Evolutionary conservation across 495 filamentous ascomycete species (phyloP), one percentile per base, ranked within the genome.

Genomic region (Neurospora sp.): DNA sequence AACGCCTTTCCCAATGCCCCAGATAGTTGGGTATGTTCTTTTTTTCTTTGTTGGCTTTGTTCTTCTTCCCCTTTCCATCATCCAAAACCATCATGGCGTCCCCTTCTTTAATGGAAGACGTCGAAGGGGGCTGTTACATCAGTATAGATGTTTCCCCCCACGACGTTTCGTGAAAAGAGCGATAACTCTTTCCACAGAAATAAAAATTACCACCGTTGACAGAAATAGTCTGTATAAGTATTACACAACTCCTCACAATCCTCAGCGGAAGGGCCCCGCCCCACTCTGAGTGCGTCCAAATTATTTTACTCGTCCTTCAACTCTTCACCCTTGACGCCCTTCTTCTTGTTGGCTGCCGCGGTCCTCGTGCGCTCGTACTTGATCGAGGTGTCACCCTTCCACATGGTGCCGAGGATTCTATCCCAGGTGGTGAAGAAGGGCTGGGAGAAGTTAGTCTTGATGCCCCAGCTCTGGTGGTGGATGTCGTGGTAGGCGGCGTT

Each of bases 401-500:
- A 96, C 78, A 86, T 88, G 39, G 93, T 96, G 39, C 90, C 90
- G 12, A 94, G 83, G 65, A 87, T 69, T 35, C 86, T 84, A 78
- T 96, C 93, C 93, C 93, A 96, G 81, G 94, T 91, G 68, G 91
- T 95, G 82, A 94, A 93, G 83, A 93, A 94, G 1, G 93, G 93
- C 79, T 96, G 93, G 1, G 90, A 91, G 73, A 86, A 89, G 81
- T 88, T 84, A 73, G 89, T 87, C 87, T 96, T 98, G 85, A 99
- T 97, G 68, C 96, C 96, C 96, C 95, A 99, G 83, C 93, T 97
- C 83, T 99, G 96, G 82, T 99, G 96, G 81, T 99, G 96, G 70
- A 99, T 93, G 80, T 99, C 96, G 80, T 99, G 96, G 81, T 97
- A 99, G 27, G 89, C 90, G 22, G 96, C 93, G 76, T 98, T 97